Base-by-base conservation (phyloP, 352 stramenopile genomes). In the Thalassiosira delicatula region DNA sequence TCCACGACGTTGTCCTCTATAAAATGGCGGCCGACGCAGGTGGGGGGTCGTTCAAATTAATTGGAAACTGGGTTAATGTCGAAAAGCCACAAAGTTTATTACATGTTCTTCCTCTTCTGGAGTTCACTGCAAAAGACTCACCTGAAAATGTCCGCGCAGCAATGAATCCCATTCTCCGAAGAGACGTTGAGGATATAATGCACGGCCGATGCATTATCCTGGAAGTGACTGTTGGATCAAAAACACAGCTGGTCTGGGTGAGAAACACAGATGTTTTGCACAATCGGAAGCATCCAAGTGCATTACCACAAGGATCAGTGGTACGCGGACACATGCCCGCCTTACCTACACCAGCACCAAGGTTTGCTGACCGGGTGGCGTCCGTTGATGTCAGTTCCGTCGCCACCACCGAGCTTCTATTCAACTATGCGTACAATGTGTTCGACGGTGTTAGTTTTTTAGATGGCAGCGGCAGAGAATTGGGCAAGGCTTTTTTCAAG, bases 81-180 rank as follows among this genome's bases (percentile, higher is more conserved):
- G 17, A 69, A 12, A 46, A 69, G 9, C 60, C 60, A 54, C 60
- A 69, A 46, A 69, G 60, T n/a, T 21, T 51, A 7, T 53, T 53
- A 23, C 60, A 69, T 54, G 60, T 69, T 8, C 60, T n/a, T 11
- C 9, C 60, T 23, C 5, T 37, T 9, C 2, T 69, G 19, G 60
- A 69, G 53, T 42, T 42, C 19, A 49, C 29, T 30, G 60, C 33
- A 54, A 69, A 69, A 54, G 60, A 69, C 29, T 46, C 29, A 2
- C 3, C 9, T 54, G 27, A 69, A 11, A 69, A 69, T 49, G 4
- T 69, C 11, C 9, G 32, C 46, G 25, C n/a, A 21, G 44, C 21
- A 69, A 69, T 23, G 42, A 54, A 5, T 29, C 29, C 1, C 21
- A n/a, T 19, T 25, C 46, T 69, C 23, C 3, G 33, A n/a, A 33